Evolutionary conservation across 345 rosid species (phyloP), one percentile per base, ranked within the genome.

Genomic region (Acer negundo): DNA sequence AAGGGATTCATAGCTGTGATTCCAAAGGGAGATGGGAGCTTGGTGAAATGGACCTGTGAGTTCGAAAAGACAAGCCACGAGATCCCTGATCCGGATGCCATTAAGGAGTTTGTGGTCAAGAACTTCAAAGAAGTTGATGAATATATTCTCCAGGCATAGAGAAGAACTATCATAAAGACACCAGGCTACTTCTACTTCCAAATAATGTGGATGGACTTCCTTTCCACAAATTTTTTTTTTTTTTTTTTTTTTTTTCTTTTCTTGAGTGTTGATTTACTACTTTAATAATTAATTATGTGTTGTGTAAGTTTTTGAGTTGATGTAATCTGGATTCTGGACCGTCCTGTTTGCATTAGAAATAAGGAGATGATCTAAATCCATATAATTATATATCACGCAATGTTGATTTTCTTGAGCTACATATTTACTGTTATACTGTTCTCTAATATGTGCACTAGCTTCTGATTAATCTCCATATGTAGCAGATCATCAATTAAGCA

Each of bases 51-150:
- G 99, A 85, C 84, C 0, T 91, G 92, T 61, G 90, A 86, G 79
- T 95, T 82, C 70, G 93, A 90, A 81, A 93, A 90, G 86, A 85
- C 89, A n/a, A 88, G 81, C 38, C 90, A 90, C 19, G 97, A 90
- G 67, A 78, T 90, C 75, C 88, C 87, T 0, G 97, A 90, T 12
- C 97, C 98, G 2, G 85, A 85, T 76, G 70, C 81, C 59, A 87
- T 94, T 63, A 90, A 86, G 88, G 99, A 95, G 40, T 95, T 95
- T 62, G 97, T 84, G 1, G 82, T 86, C 26, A 85, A 84, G 87
- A 93, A 94, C 88, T 90, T 94, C 84, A 51, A 67, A 64, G 98
- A 93, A 85, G 86, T 93, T 13, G 98, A 93, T 80, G 95, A 85
- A 31, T 78, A 75, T 68, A 78, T 89, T 78, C 83, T 73, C 73